Evolutionary conservation across 345 rosid genomes (phyloP).

Genomic region (Hypericum perforatum): DNA sequence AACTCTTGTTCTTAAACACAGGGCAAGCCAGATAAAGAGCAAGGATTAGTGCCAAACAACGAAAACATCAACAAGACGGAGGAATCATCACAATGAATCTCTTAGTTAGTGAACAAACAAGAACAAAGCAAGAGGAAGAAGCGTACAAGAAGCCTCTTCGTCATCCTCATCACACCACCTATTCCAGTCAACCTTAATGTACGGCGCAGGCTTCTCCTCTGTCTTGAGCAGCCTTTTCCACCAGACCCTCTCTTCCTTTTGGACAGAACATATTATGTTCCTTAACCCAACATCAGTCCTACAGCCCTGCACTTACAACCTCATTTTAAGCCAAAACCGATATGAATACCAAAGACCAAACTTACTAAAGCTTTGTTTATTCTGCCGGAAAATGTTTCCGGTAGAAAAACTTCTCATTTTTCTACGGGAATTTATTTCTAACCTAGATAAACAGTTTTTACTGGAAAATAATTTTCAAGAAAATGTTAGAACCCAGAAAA

Average conservation of each 20-base stretch:
- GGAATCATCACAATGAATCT: background rate
- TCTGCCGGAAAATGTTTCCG: too few relatives aligned
- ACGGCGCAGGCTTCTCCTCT: constrained; percentile 92
- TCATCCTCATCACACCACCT: constrained; percentile 99
- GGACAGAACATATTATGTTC: constrained; percentile 65
- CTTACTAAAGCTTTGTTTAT: too few relatives aligned
- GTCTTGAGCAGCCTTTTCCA: constrained; percentile 80
- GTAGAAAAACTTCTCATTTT: too few relatives aligned
- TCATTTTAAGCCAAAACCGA: background rate
- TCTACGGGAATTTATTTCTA: too few relatives aligned
- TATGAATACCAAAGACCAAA: background rate
- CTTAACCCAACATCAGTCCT: constrained; percentile 64
- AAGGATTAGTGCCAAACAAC: background rate
- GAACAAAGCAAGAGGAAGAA: background rate
- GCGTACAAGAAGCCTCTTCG: constrained; percentile 56
- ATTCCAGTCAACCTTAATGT: constrained; percentile 97
- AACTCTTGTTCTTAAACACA: too few relatives aligned
- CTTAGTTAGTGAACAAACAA: background rate
- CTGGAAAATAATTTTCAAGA: too few relatives aligned
- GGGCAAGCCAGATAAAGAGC: too few relatives aligned
- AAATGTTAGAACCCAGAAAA: too few relatives aligned
- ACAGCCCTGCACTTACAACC: constrained; percentile 42
- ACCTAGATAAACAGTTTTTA: too few relatives aligned
- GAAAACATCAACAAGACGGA: background rate
- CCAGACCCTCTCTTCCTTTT: constrained; percentile 86